Evolutionary conservation across 202 grass and related monocot genomes (phyloP), one percentile per base, ranked within the genome.

Genomic region (Panicum virgatum): DNA sequence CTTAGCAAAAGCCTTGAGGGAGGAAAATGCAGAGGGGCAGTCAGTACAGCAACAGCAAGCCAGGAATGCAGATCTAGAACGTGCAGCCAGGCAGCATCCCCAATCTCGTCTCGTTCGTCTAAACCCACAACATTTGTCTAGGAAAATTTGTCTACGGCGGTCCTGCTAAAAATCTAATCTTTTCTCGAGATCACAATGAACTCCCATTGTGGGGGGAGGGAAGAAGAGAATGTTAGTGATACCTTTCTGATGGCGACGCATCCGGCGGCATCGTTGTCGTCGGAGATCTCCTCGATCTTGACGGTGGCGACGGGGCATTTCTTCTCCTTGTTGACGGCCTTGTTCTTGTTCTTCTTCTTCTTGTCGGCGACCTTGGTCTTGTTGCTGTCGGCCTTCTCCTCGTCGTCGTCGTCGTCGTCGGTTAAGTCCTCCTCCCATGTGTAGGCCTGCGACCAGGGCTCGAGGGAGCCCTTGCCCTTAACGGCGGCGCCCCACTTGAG

Each of bases 211-310:
- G 32, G 32, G 32, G 32, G 32, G 32, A 4, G 32, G 3, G 3
- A 34, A 34, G 32, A 7, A 0, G 26, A 29, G 13, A 78, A 22
- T 26, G 6, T 26, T 0, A 0, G 39, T 30, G 3, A 34, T 34
- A 93, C 96, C 96, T 95, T 98, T 82, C 87, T 87, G 50, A 98
- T 87, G 78, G 90, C 85, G 39, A 82, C 79, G 69, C 86, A 57
- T 3, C 82, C 88, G 4, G 69, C 88, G 4, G 69, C 51, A 20
- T 79, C 88, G 37, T 89, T 85, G 43, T 90, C 90, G 29, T 98
- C 83, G 14, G 92, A 80, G 75, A 98, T 95, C 90, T 98, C 92
- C 82, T 90, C 83, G 84, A 88, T 82, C 48, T 62, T 72, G 66
- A 86, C 56, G 7, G 78, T 12, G 62, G 76, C 40, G 63, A 51